A percentile compares a stretch with the other conserved stretches of the same genome.
Conservation (phyloP, 768 basidiomycete genomes). For the Hysterangium stoloniferum region DNA sequence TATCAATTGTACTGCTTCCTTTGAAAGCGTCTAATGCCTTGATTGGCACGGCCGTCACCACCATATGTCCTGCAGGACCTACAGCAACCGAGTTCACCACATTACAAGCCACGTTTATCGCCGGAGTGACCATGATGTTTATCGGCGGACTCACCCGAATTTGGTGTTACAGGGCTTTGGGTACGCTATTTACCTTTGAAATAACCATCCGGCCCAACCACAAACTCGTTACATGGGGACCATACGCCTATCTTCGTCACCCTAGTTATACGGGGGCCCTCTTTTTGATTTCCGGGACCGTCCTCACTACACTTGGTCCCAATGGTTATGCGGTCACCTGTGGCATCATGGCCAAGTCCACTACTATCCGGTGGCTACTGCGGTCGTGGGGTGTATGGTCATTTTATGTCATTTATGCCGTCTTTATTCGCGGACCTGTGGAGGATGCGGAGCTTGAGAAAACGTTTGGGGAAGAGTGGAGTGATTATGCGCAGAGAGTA, state of each 20-base stretch:
- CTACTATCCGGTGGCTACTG: background rate
- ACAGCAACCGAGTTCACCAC: too few species aligned
- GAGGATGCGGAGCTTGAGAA: conserved; percentile 1
- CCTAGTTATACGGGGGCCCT: conserved; percentile 12
- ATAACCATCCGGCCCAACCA: conserved; percentile 18
- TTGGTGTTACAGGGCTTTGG: conserved; percentile 16
- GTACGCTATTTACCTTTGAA: conserved; percentile 17
- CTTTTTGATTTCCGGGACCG: too few species aligned
- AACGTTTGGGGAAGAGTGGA: background rate
- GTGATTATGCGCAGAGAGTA: background rate
- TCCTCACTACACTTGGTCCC: too few species aligned
- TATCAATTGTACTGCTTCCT: too few species aligned
- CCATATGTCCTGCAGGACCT: too few species aligned
- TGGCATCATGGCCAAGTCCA: background rate
- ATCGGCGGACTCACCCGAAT: conserved; percentile 26
- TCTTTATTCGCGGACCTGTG: background rate
- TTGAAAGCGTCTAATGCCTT: too few species aligned
- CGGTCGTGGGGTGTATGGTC: background rate
- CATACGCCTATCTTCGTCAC: conserved; percentile 20
- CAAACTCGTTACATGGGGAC: conserved; percentile 15
- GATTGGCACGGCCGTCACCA: too few species aligned
- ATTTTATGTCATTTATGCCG: background rate
- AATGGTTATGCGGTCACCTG: background rate
- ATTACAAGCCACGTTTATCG: too few species aligned
- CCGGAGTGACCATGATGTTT: too few species aligned